Conservation (phyloP, 2,329 filamentous ascomycete species). For the Xylaria sp. region DNA sequence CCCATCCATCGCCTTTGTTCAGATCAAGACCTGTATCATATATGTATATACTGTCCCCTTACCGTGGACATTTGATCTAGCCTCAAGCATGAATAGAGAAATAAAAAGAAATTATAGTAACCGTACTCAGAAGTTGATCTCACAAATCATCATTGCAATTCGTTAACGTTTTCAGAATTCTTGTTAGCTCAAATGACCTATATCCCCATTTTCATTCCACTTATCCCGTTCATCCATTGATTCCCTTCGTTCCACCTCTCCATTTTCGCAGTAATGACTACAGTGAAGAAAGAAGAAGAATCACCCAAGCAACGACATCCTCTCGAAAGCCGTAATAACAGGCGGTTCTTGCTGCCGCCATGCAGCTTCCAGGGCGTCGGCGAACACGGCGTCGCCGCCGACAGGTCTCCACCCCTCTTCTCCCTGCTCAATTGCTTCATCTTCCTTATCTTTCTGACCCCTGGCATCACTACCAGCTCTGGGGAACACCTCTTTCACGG, state of each 20-base stretch:
- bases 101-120: conserved; percentile 4
- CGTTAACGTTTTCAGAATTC: too few species aligned
- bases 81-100: not conserved
- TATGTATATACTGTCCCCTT: conserved; percentile 35
- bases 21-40: conserved; percentile 37
- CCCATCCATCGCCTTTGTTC: not conserved
- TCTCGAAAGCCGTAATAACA: conserved; percentile 55
- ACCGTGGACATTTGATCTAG: conserved; percentile 2
- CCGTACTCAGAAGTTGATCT: too few species aligned
- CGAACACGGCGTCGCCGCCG: conserved; percentile 60
- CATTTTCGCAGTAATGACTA: not conserved
- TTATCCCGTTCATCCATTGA: not conserved
- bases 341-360: conserved; percentile 55
- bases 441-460: not conserved
- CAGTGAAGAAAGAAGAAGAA: not conserved
- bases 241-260: not conserved
- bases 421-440: conserved; percentile 26
- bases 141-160: too few species aligned
- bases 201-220: not conserved
- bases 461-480: conserved; percentile 18
- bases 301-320: conserved; percentile 56
- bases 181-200: not conserved
- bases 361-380: conserved; percentile 55
- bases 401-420: conserved; percentile 44
- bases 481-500: conserved; percentile 75